Conservation (phyloP, 2,329 filamentous ascomycete species). For the Colletotrichum navitas region DNA sequence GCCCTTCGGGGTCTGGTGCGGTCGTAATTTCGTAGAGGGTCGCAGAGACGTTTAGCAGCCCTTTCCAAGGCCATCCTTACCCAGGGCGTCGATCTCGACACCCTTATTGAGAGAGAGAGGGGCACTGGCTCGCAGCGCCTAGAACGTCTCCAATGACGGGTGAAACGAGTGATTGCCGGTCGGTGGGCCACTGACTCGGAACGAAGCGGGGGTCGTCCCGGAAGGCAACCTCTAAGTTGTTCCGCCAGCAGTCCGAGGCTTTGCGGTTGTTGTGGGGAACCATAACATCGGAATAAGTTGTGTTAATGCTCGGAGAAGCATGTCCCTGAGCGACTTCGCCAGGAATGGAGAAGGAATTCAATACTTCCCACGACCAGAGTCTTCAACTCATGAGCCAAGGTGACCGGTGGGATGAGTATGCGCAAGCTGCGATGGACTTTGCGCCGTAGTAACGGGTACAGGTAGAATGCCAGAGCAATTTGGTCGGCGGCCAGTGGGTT, state of each 20-base stretch:
- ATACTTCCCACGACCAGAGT: neutral
- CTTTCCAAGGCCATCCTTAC: slow-evolving; percentile 1
- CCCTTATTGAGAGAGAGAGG: neutral
- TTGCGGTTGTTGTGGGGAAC: neutral
- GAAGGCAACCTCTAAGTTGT: neutral
- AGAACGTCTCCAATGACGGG: slow-evolving; percentile 16
- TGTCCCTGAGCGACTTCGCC: neutral
- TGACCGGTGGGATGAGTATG: neutral
- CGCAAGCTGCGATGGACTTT: neutral
- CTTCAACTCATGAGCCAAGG: neutral
- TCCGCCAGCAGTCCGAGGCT: neutral
- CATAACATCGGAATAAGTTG: neutral
- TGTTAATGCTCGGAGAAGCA: neutral
- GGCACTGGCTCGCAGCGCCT: neutral
- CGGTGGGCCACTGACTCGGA: neutral
- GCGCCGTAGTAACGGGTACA: neutral
- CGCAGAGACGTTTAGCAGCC: neutral
- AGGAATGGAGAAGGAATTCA: neutral
- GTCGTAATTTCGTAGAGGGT: slow-evolving; percentile 2
- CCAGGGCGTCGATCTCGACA: slow-evolving; percentile 8
- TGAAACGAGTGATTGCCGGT: slow-evolving; percentile 13
- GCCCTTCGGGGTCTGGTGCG: neutral
- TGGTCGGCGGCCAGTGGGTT: too few relatives aligned
- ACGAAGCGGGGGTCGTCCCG: neutral
- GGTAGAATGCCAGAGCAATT: too few relatives aligned